phyloP scores from a whole-genome alignment of 1,139 yeast genomes.

The Meyerozyma smithsonii region DNA sequence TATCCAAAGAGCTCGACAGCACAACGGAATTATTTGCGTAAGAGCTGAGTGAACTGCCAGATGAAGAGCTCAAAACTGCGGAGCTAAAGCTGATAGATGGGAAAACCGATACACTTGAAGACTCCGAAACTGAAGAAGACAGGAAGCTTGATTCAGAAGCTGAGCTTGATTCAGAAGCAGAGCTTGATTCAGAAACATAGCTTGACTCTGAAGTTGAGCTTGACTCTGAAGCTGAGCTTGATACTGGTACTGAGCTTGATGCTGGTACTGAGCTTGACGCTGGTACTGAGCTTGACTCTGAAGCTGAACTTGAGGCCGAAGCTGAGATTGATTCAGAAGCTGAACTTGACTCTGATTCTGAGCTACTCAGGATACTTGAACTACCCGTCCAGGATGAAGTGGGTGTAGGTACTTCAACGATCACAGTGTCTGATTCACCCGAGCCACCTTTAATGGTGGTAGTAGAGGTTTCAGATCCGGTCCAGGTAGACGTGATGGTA shows the following conservation, averaged over 20 bases:
- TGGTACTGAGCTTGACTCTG: not conserved
- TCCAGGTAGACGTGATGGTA: constrained; percentile 8
- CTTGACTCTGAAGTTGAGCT: not conserved
- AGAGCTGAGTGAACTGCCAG: not conserved
- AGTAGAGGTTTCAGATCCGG: constrained; percentile 9
- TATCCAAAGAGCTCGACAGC: not conserved
- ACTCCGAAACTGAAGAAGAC: not conserved
- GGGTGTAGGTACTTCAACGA: constrained; percentile 7
- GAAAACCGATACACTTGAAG: not conserved
- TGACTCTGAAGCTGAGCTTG: not conserved
- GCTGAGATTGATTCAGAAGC: constrained; percentile 1
- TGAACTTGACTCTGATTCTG: not conserved
- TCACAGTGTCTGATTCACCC: constrained; percentile 8
- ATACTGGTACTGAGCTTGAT: not conserved
- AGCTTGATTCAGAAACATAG: not conserved
- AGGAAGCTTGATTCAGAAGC: not conserved
- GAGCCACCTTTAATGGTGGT: constrained; percentile 6
- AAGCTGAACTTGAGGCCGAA: not conserved
- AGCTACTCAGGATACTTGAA: not conserved
- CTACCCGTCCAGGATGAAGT: no score
- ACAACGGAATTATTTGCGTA: not conserved
- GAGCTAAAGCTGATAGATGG: constrained; percentile 1
- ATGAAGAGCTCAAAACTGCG: not conserved
- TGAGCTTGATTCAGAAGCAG: no score
- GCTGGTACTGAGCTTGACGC: not conserved